Percentiles rank a stretch among this genome's conserved stretches.
phyloP scores from a whole-genome alignment of 768 basidiomycete genomes.

The Tulasnella sp. region DNA sequence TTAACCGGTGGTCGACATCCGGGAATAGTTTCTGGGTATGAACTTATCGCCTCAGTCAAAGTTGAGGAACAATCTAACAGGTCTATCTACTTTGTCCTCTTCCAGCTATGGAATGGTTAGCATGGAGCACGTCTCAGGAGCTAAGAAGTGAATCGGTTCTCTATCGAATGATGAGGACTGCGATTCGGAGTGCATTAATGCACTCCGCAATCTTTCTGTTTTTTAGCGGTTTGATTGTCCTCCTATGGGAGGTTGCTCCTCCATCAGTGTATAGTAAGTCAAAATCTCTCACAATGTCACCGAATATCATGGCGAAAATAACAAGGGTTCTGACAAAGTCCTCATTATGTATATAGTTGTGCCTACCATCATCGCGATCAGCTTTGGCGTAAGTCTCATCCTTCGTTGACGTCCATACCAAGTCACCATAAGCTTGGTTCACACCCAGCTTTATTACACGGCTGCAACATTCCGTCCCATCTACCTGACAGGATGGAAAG shows the following conservation, averaged over 20 bases:
- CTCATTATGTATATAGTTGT: neutral
- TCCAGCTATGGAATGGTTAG: neutral
- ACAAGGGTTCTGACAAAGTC: neutral
- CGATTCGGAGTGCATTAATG: neutral
- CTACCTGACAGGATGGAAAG: neutral
- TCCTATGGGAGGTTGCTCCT: neutral
- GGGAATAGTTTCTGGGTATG: neutral
- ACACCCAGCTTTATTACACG: neutral
- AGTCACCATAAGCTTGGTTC: neutral
- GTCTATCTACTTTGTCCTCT: neutral
- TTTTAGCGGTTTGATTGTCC: neutral
- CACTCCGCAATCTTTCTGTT: neutral
- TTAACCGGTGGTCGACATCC: neutral
- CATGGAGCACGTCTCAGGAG: neutral
- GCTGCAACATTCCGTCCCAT: neutral
- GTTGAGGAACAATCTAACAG: neutral
- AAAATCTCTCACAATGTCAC: no score
- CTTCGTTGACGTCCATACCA: neutral
- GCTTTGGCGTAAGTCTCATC: neutral
- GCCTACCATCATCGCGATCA: neutral
- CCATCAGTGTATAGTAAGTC: neutral
- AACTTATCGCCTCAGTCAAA: neutral
- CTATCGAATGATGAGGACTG: neutral
- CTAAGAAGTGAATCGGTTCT: neutral
- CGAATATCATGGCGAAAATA: no score